Conservation (phyloP, 208 protist species). For the Trypanosoma lewisi region DNA sequence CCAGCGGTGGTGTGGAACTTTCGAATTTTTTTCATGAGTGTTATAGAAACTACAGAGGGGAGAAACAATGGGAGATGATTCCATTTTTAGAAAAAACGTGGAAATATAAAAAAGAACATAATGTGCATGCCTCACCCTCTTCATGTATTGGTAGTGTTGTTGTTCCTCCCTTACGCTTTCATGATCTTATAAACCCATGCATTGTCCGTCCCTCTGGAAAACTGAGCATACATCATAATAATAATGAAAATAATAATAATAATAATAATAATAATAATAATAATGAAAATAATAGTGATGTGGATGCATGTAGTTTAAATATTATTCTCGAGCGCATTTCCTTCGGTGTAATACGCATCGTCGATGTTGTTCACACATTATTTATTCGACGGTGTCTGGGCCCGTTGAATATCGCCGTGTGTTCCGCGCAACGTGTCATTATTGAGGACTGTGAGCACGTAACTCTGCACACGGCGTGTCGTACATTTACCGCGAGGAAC, state of each 20-base stretch:
- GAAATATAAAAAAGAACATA: not conserved
- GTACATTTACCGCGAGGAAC: conserved; percentile 43
- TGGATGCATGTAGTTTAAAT: conserved; percentile 17
- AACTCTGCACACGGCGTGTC: conserved; percentile 59
- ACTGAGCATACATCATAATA: no score
- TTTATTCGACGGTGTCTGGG: conserved; percentile 58
- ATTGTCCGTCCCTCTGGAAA: conserved; percentile 33
- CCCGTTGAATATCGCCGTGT: conserved; percentile 70
- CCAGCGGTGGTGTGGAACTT: not conserved
- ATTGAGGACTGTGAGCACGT: conserved; percentile 69
- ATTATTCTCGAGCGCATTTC: conserved; percentile 57
- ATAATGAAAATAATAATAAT: no score
- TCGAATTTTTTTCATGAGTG: conserved; percentile 23
- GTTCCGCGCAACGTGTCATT: conserved; percentile 42
- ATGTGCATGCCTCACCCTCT: no score
- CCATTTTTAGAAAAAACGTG: conserved; percentile 14
- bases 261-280: no score
- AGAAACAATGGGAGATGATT: not conserved
- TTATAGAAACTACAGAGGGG: not conserved
- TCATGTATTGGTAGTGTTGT: not conserved
- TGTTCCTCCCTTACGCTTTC: conserved; percentile 30
- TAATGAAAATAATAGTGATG: no score
- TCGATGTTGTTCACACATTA: conserved; percentile 51
- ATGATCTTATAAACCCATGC: conserved; percentile 41
- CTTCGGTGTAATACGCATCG: conserved; percentile 55